Conservation (phyloP, 352 stramenopile genomes). For the Pythium phragmiticola region DNA sequence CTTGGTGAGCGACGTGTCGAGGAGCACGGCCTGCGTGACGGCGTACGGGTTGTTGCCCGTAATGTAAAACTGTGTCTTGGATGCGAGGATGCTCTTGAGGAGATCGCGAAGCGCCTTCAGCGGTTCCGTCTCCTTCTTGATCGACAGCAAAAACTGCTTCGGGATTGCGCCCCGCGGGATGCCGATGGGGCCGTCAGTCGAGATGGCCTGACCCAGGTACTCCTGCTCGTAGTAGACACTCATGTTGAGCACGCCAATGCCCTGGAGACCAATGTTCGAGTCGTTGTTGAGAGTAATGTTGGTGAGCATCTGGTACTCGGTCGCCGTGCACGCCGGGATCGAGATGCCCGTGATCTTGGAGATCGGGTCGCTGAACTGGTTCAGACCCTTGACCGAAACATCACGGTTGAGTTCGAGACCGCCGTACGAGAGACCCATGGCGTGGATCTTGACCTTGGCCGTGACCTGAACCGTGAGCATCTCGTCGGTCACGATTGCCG, state of each 20-base stretch:
- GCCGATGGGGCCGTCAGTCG: conserved; percentile 15
- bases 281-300: conserved; percentile 63
- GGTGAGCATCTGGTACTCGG: conserved; percentile 50
- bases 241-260: conserved; percentile 67
- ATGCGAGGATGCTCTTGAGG: conserved; percentile 55
- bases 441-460: conserved; percentile 47
- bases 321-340: conserved; percentile 39
- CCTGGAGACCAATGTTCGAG: conserved; percentile 45
- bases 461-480: conserved; percentile 39
- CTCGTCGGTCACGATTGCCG: conserved; percentile 38
- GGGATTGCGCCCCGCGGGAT: conserved; percentile 20
- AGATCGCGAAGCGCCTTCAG: conserved; percentile 26
- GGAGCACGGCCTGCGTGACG: conserved; percentile 18
- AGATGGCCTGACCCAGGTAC: conserved; percentile 59
- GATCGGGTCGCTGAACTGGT: conserved; percentile 50
- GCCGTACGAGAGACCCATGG: conserved; percentile 45
- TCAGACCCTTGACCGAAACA: conserved; percentile 44
- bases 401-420: conserved; percentile 47
- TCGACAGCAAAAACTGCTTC: conserved; percentile 23
- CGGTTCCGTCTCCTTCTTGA: conserved; percentile 17
- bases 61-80: conserved; percentile 42
- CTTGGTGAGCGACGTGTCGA: conserved; percentile 23
- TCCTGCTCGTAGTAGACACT: conserved; percentile 60
- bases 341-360: conserved; percentile 59
- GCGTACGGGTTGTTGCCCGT: conserved; percentile 45